Conservation (phyloP, 2,329 filamentous ascomycete genomes). For the Colletotrichum sidae region DNA sequence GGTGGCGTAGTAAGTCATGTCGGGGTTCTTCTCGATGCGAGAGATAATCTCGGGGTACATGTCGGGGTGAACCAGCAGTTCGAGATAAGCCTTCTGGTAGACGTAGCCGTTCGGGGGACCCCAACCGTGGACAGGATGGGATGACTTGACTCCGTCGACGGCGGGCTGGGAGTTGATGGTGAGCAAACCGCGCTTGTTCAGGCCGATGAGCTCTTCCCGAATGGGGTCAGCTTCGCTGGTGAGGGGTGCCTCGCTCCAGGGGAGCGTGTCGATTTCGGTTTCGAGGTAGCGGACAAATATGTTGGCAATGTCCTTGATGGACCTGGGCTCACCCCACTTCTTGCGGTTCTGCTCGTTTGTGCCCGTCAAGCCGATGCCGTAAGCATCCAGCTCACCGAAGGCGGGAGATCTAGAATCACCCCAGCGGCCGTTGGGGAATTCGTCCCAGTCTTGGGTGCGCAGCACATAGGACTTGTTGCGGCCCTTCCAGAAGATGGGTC, state of each 20-base stretch:
- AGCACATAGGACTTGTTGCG: conserved; percentile 95
- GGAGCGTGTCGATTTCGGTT: conserved; percentile 82
- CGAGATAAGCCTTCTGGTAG: conserved; percentile 97
- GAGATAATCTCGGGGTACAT: conserved; percentile 81
- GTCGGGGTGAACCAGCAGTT: conserved; percentile 86
- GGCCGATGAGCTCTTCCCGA: conserved; percentile 78
- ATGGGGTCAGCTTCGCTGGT: conserved; percentile 85
- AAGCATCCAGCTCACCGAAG: conserved; percentile 94
- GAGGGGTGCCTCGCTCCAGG: conserved; percentile 94
- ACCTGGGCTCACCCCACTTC: conserved; percentile 89
- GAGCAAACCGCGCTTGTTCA: conserved; percentile 88
- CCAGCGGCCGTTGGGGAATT: conserved; percentile 99
- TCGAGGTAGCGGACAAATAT: conserved; percentile 89
- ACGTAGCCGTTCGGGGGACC: conserved; percentile 95
- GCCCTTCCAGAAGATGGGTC: conserved; percentile 99
- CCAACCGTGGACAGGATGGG: conserved; percentile 90
- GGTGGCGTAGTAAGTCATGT: conserved; percentile 94
- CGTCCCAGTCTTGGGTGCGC: conserved; percentile 98
- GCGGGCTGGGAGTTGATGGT: conserved; percentile 99
- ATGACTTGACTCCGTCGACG: conserved; percentile 90
- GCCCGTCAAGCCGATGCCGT: conserved; percentile 92
- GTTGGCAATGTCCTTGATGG: conserved; percentile 81
- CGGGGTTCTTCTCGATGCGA: conserved; percentile 80
- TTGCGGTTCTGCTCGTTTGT: conserved; percentile 97
- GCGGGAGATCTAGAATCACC: conserved; percentile 96